Percentiles rank a stretch among this genome's conserved stretches.
phyloP scores from a whole-genome alignment of 306 rosid species.

The Castanospermum australe region DNA sequence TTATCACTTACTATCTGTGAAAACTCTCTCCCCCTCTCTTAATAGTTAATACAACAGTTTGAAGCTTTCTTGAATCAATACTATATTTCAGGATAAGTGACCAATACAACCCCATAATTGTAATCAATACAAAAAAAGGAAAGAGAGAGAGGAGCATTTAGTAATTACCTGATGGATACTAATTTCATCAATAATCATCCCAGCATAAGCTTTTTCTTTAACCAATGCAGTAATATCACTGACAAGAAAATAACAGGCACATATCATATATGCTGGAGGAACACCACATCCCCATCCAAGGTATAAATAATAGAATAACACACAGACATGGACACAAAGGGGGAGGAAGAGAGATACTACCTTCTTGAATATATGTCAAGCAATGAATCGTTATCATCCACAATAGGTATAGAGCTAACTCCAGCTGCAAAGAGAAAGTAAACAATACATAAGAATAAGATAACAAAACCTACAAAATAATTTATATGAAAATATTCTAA shows the following conservation, averaged over 20 bases:
- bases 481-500: slow-evolving; percentile 6
- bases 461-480: slow-evolving; percentile 9
- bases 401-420: slow-evolving; percentile 73
- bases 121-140: too few species aligned
- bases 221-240: slow-evolving; percentile 73
- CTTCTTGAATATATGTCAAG: slow-evolving; percentile 61
- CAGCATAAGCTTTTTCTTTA: slow-evolving; percentile 51
- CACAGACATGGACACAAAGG: neutral
- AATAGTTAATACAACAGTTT: neutral
- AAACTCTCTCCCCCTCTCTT: neutral
- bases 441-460: neutral
- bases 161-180: slow-evolving; percentile 60
- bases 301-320: neutral
- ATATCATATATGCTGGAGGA: slow-evolving; percentile 1
- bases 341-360: slow-evolving; percentile 27
- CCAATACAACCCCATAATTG: neutral
- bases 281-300: neutral
- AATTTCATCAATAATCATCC: slow-evolving; percentile 43
- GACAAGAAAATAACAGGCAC: slow-evolving; percentile 23
- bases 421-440: slow-evolving; percentile 49
- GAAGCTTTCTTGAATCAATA: neutral
- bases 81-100: slow-evolving; percentile 19
- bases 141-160: neutral
- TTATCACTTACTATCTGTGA: neutral
- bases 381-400: slow-evolving; percentile 49